Conservation (phyloP, 345 rosid species). For the Citrus maxima region DNA sequence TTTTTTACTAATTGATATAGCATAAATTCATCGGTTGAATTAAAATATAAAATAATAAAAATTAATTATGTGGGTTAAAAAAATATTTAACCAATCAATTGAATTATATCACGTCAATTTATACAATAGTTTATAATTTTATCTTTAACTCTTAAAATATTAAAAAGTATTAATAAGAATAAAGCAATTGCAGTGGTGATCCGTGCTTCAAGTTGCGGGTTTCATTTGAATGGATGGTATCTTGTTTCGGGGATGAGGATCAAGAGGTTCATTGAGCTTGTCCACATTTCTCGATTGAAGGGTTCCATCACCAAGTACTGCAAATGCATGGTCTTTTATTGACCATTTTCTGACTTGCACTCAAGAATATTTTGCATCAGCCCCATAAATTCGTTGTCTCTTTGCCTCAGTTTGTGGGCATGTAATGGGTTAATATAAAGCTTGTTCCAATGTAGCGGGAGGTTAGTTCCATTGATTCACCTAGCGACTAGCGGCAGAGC, state of each 20-base stretch:
- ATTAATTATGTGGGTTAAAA: too few species aligned
- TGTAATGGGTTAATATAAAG: background rate
- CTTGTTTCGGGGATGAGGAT: conserved; percentile 3
- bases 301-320: conserved; percentile 13
- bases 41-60: too few species aligned
- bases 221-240: conserved; percentile 4
- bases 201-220: background rate
- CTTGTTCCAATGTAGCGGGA: background rate
- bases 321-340: conserved; percentile 21
- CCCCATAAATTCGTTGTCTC: conserved; percentile 20
- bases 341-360: conserved; percentile 18
- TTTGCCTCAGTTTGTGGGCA: conserved; percentile 11
- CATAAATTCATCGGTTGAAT: accelerated
- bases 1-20: too few species aligned
- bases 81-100: too few species aligned
- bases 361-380: background rate
- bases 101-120: accelerated
- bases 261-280: conserved; percentile 3
- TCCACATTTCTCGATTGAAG: conserved; percentile 8
- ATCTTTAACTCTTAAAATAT: too few species aligned
- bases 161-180: background rate
- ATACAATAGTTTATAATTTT: too few species aligned
- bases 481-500: background rate
- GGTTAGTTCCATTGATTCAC: background rate
- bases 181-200: background rate